These are phyloP conservation scores for Calonectria honghensis DNA, from an alignment of 2,329 filamentous ascomycete genomes.

Conservation along the genomic window DNA sequence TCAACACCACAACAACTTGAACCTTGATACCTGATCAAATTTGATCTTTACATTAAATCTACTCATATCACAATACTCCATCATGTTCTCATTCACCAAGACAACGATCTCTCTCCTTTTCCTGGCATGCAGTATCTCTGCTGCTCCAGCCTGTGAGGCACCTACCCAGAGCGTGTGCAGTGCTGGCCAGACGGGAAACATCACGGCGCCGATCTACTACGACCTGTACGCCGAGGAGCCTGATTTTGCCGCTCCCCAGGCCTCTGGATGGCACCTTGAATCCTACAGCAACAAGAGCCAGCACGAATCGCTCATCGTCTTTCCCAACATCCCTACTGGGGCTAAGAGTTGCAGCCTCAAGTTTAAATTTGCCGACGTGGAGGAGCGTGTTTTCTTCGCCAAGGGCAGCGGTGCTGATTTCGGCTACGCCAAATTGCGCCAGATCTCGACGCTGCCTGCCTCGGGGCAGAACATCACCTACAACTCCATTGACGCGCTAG, in stretches of 20 bases:
- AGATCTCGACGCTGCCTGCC: background rate
- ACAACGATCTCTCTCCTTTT: background rate
- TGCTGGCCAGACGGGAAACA: conserved; percentile 9
- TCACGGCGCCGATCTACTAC: background rate
- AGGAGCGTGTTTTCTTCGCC: conserved; percentile 11
- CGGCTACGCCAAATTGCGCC: background rate
- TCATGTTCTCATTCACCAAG: background rate
- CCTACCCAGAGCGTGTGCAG: background rate
- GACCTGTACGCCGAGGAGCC: background rate
- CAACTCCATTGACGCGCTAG: background rate
- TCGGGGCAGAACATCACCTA: background rate
- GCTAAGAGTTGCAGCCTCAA: conserved; percentile 1
- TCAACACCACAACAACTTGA: background rate
- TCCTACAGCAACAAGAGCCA: conserved; percentile 12
- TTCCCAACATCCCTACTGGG: background rate
- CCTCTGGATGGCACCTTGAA: conserved; percentile 11
- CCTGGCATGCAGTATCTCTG: background rate
- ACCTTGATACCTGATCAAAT: background rate
- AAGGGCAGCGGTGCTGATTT: background rate
- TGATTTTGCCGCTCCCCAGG: background rate
- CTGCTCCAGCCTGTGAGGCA: background rate
- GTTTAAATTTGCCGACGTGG: conserved; percentile 10
- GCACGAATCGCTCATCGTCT: conserved; percentile 1
- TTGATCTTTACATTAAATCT: background rate
- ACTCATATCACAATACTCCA: background rate